A percentile compares a stretch with the other conserved stretches of the same genome.
These are phyloP conservation scores for Oryza longistaminata DNA, from an alignment of 176 grass and related monocot genomes.

Conservation along the genomic window DNA sequence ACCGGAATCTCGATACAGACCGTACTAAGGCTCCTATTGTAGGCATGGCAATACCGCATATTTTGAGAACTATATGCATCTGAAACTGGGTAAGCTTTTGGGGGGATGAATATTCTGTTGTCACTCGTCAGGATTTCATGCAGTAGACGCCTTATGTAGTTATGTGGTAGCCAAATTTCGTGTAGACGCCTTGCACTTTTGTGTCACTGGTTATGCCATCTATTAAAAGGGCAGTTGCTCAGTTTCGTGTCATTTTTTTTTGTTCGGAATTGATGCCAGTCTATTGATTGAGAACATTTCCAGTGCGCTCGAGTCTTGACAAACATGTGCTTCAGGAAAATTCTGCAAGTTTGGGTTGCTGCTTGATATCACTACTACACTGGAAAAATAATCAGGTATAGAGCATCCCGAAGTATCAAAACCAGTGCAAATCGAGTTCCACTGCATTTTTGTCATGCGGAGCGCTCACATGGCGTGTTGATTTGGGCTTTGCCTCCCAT, in stretches of 20 bases:
- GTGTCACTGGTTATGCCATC: background rate
- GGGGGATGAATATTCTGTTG: background rate
- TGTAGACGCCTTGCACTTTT: background rate
- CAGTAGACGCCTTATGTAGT: background rate
- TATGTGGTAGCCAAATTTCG: background rate
- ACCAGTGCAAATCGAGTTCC: no score
- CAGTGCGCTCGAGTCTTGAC: background rate
- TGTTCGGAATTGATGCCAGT: background rate
- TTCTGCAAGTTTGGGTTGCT: no score
- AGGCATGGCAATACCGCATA: background rate
- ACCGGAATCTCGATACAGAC: constrained; percentile 55
- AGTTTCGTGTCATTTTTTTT: background rate
- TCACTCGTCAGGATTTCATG: background rate
- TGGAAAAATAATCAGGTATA: no score
- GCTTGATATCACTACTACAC: no score
- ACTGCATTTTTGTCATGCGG: no score
- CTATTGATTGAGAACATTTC: no score
- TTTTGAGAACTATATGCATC: background rate
- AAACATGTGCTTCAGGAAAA: background rate
- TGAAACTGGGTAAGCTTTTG: background rate
- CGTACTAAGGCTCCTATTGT: constrained; percentile 43
- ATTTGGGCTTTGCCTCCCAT: no score
- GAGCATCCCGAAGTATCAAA: no score
- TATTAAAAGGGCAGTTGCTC: background rate
- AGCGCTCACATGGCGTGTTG: no score